These are phyloP conservation scores for Dichotomocladium elegans DNA, from an alignment of 371 early-diverging fungal genomes.

Conservation along the genomic window DNA sequence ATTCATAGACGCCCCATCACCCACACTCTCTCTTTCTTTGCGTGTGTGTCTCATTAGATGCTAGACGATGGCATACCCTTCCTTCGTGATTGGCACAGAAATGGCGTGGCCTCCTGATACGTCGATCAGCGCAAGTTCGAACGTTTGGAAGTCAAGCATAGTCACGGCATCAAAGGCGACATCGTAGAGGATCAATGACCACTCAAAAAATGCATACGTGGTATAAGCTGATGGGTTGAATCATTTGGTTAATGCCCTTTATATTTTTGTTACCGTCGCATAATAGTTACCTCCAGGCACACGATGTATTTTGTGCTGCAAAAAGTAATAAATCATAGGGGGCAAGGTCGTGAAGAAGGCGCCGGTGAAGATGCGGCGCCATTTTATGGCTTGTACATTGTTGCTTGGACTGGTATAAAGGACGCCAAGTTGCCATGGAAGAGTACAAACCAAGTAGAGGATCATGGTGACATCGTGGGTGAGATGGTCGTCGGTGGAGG, in stretches of 20 bases:
- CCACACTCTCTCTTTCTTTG: too few species aligned
- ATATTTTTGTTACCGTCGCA: background rate
- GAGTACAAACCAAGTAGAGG: constrained; percentile 65
- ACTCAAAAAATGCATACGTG: constrained; percentile 80
- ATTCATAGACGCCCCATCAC: too few species aligned
- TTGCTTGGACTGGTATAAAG: constrained; percentile 34
- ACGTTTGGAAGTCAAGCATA: constrained; percentile 62
- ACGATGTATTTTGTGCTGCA: constrained; percentile 72
- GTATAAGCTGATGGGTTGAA: constrained; percentile 59
- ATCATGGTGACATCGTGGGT: constrained; percentile 83
- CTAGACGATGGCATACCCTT: constrained; percentile 21
- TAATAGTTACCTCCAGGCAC: constrained; percentile 59
- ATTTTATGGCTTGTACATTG: constrained; percentile 29
- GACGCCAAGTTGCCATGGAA: constrained; percentile 73
- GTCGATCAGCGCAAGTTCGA: constrained; percentile 53
- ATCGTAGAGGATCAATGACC: constrained; percentile 77
- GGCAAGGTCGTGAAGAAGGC: constrained; percentile 66
- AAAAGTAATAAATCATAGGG: constrained; percentile 76
- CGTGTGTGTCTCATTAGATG: too few species aligned
- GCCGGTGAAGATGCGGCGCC: constrained; percentile 38
- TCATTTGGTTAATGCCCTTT: background rate
- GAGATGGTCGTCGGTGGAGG: constrained; percentile 75
- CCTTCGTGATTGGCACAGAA: constrained; percentile 14
- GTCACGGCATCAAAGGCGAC: constrained; percentile 76
- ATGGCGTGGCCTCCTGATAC: constrained; percentile 22